These are phyloP conservation scores for Scutellaria baicalensis DNA, from an alignment of 257 asterid species.

Conservation along the genomic window DNA sequence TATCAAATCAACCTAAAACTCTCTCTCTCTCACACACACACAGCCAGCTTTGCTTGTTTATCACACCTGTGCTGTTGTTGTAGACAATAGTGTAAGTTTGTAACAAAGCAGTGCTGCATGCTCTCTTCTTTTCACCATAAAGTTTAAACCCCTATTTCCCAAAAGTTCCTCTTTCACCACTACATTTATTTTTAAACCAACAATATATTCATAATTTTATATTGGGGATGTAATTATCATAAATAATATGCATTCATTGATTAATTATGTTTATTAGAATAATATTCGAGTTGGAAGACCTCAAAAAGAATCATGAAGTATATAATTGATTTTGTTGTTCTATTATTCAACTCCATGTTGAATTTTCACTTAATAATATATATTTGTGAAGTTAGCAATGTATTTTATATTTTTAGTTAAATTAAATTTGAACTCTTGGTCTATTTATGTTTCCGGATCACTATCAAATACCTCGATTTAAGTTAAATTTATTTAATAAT, in stretches of 20 bases:
- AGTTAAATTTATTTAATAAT: not conserved
- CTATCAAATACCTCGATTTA: not conserved
- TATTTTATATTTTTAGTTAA: too few relatives aligned
- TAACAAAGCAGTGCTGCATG: constrained; percentile 15
- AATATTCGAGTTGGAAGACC: too few relatives aligned
- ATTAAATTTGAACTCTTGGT: too few relatives aligned
- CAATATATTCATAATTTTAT: too few relatives aligned
- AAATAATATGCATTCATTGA: not conserved
- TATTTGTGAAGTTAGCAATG: too few relatives aligned
- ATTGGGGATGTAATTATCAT: too few relatives aligned
- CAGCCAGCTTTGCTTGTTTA: constrained; percentile 55
- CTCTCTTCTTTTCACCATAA: constrained; percentile 39
- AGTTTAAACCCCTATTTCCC: constrained; percentile 21
- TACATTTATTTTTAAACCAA: not conserved
- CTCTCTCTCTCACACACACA: constrained; percentile 7
- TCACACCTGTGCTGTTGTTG: constrained; percentile 21
- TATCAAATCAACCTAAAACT: not conserved
- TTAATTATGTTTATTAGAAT: not conserved
- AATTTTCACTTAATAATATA: too few relatives aligned
- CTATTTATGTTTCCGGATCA: too few relatives aligned
- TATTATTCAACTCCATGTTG: too few relatives aligned
- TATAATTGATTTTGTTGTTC: too few relatives aligned
- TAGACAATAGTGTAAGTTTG: constrained; percentile 3
- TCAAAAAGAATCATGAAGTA: too few relatives aligned
- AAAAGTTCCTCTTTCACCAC: not conserved